phyloP scores from a whole-genome alignment of 352 stramenopile genomes.

The Pythium apleroticum region DNA sequence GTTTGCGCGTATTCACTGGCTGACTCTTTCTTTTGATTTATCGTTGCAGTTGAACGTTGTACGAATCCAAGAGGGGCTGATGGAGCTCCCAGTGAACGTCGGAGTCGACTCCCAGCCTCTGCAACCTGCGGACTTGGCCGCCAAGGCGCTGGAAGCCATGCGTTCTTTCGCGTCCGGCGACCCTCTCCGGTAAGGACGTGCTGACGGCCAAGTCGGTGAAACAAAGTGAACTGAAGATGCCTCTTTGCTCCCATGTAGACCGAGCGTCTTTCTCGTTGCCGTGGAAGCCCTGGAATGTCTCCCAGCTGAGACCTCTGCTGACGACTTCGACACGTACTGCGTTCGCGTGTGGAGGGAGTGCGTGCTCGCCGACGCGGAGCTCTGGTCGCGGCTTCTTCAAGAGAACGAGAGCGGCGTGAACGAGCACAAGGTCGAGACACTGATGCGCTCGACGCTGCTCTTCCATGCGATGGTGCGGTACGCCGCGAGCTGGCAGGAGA shows the following conservation, averaged over 20 bases:
- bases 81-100: constrained; percentile 51
- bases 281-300: constrained; percentile 68
- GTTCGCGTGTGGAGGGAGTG: constrained; percentile 55
- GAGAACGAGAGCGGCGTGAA: constrained; percentile 58
- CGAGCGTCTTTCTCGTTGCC: constrained; percentile 68
- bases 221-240: not conserved
- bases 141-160: constrained; percentile 49
- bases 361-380: constrained; percentile 48
- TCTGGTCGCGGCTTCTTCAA: constrained; percentile 55
- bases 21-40: constrained; percentile 15
- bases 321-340: constrained; percentile 51
- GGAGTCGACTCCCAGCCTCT: constrained; percentile 42
- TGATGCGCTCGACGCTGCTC: constrained; percentile 75
- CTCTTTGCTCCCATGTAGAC: constrained; percentile 29
- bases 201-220: not conserved
- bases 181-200: constrained; percentile 42
- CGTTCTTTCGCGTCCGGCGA: constrained; percentile 45
- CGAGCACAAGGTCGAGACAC: constrained; percentile 54
- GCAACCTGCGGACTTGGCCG: constrained; percentile 41
- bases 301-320: constrained; percentile 28
- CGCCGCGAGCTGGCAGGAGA: constrained; percentile 24
- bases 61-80: constrained; percentile 64
- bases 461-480: constrained; percentile 65
- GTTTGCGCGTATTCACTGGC: not conserved
- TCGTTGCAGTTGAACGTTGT: constrained; percentile 49